These are phyloP conservation scores for Colletotrichum spinosum DNA, from an alignment of 2,329 filamentous ascomycete genomes.

Conservation along the genomic window DNA sequence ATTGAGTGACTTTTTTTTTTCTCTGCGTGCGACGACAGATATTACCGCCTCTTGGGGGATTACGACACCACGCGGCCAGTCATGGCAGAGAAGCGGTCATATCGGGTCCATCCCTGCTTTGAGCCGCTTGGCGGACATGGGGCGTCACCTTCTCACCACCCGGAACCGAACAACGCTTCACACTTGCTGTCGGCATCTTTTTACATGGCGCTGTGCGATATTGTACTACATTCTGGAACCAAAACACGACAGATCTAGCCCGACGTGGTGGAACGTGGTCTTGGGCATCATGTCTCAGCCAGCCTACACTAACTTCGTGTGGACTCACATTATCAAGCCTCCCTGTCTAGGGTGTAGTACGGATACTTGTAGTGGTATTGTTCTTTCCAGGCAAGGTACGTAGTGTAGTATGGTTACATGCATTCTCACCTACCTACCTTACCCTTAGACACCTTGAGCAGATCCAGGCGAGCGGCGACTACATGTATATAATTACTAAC, in stretches of 20 bases:
- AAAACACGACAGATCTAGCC: slow-evolving; percentile 8
- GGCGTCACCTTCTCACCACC: slow-evolving; percentile 13
- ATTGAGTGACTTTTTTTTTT: slow-evolving; percentile 25
- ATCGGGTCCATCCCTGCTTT: slow-evolving; percentile 34
- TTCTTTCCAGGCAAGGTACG: no score
- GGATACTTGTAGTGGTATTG: no score
- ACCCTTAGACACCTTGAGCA: background rate
- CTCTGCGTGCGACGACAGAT: slow-evolving; percentile 9
- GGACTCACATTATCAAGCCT: background rate
- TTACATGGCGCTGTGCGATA: no score
- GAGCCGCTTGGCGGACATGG: slow-evolving; percentile 36
- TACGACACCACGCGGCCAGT: slow-evolving; percentile 32
- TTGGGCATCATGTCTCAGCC: slow-evolving; percentile 24
- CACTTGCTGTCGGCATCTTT: no score
- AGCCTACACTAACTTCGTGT: background rate
- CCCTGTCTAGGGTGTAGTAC: background rate
- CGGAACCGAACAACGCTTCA: slow-evolving; percentile 22
- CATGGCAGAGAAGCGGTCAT: slow-evolving; percentile 19
- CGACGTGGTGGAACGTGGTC: slow-evolving; percentile 22
- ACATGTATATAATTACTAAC: no score
- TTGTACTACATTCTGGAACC: slow-evolving; percentile 3
- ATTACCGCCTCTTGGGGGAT: slow-evolving; percentile 27
- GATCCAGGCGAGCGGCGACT: no score
- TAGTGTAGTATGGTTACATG: no score
- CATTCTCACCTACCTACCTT: no score